Base-by-base conservation (phyloP, 2,329 filamentous ascomycete species). In the Neopestalotiopsis sp. region DNA sequence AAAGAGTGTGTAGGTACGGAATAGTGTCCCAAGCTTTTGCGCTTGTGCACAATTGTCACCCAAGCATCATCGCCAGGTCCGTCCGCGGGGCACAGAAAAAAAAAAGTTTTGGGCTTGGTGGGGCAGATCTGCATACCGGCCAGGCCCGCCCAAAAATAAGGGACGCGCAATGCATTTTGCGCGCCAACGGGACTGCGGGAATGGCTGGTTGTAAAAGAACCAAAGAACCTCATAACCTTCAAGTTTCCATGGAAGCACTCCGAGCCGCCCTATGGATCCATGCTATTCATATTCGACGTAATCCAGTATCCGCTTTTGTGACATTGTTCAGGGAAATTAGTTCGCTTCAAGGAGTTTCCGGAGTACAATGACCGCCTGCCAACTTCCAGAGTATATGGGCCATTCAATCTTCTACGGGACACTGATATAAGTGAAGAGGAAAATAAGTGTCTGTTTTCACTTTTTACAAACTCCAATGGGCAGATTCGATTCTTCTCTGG, bases 111-210 rank as follows among this genome's bases (percentile, higher is more conserved):
- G 45, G 59, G n/a, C 40, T 14, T 30, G 32, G 30, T 30, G 59
- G 59, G 12, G 32, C 28, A 40, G 59, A 62, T 62, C 59, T 40
- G 30, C 59, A 62, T 20, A 7, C 12, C 59, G 59, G 59, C 59
- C 13, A 34, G 59, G 32, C 59, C 59, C 59, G 59, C n/a, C 59
- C 32, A 62, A 62, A 62, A 38, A 62, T 20, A 34, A 20, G 30
- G 34, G 59, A 62, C 59, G 59, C 59, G 59, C 59, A 62, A 62
- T 62, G 34, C 59, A 40, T 40, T 38, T 40, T 28, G 24, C 57
- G n/a, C 24, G 24, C 12, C 57, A 59, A 24, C 24, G 45, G 17
- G 17, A 20, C n/a, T 52, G 45, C 24, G 45, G 17, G 17, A 20
- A 52, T 52, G 45, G 45, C 45, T 52, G 45, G 45, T 52, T n/a